Evolutionary conservation across 2,329 filamentous ascomycete genomes (phyloP).

Genomic region (Peltaster fructicola): DNA sequence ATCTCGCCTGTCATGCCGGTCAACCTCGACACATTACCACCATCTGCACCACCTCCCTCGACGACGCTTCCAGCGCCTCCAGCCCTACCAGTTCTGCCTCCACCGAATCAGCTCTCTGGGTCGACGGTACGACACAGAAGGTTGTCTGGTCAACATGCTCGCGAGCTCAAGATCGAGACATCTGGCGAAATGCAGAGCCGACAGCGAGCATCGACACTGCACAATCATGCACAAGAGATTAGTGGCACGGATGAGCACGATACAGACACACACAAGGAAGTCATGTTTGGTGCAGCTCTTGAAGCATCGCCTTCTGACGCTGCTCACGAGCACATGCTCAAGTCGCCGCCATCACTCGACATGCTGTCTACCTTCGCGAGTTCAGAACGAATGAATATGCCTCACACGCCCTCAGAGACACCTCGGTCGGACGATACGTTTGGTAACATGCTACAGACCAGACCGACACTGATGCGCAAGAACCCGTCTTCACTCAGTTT

Average conservation of each 20-base stretch:
- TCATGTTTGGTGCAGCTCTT: constrained; percentile 8
- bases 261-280: too few species aligned
- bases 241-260: too few species aligned
- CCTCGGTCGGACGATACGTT: constrained; percentile 10
- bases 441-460: constrained; percentile 9
- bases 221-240: too few species aligned
- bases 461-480: constrained; percentile 23
- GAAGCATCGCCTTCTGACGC: constrained; percentile 11
- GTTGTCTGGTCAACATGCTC: constrained; percentile 61
- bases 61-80: constrained; percentile 11
- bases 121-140: constrained; percentile 42
- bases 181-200: constrained; percentile 19
- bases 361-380: constrained; percentile 9
- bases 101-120: too few species aligned
- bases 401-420: constrained; percentile 7
- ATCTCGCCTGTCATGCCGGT: too few species aligned
- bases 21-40: too few species aligned
- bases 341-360: constrained; percentile 16
- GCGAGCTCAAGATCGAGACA: constrained; percentile 82
- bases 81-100: too few species aligned
- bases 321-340: constrained; percentile 13
- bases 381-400: too few species aligned
- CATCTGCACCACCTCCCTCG: constrained; percentile 16
- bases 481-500: constrained; percentile 43
- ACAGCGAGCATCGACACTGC: constrained; percentile 17